A percentile compares a stretch with the other conserved stretches of the same genome.
phyloP scores from a whole-genome alignment of 345 rosid species.

The Bretschneidera sinensis region DNA sequence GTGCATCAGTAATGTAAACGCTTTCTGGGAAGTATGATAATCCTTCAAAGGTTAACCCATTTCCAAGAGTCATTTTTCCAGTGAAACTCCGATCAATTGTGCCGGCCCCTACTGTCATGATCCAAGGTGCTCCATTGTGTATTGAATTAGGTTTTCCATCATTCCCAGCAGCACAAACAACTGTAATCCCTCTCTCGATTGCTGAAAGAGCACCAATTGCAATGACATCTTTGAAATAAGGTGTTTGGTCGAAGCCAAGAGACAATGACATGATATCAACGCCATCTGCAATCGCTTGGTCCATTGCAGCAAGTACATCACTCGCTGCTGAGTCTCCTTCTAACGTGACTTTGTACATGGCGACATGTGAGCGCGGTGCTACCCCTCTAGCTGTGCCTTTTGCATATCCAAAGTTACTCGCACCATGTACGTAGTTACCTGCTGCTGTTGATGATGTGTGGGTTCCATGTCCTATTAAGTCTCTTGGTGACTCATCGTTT shows the following conservation, averaged over 20 bases:
- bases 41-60: slow-evolving; percentile 44
- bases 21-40: slow-evolving; percentile 47
- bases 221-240: slow-evolving; percentile 36
- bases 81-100: slow-evolving; percentile 37
- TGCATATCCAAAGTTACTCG: slow-evolving; percentile 43
- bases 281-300: slow-evolving; percentile 46
- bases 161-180: too few relatives aligned
- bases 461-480: slow-evolving; percentile 49
- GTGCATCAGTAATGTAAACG: slow-evolving; percentile 39
- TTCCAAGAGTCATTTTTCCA: slow-evolving; percentile 33
- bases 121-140: too few relatives aligned
- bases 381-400: slow-evolving; percentile 37
- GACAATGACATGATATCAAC: slow-evolving; percentile 49
- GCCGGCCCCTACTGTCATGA: too few relatives aligned
- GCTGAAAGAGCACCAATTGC: slow-evolving; percentile 53
- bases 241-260: slow-evolving; percentile 26
- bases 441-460: slow-evolving; percentile 58
- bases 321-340: slow-evolving; percentile 23
- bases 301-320: slow-evolving; percentile 46
- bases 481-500: slow-evolving; percentile 28
- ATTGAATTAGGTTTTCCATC: too few relatives aligned
- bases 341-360: slow-evolving; percentile 50
- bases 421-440: slow-evolving; percentile 29
- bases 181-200: slow-evolving; percentile 35
- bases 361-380: slow-evolving; percentile 43